These are phyloP conservation scores for Apiotrichum akiyoshidainum DNA, from an alignment of 1,284 basidiomycete species.

Conservation along the genomic window DNA sequence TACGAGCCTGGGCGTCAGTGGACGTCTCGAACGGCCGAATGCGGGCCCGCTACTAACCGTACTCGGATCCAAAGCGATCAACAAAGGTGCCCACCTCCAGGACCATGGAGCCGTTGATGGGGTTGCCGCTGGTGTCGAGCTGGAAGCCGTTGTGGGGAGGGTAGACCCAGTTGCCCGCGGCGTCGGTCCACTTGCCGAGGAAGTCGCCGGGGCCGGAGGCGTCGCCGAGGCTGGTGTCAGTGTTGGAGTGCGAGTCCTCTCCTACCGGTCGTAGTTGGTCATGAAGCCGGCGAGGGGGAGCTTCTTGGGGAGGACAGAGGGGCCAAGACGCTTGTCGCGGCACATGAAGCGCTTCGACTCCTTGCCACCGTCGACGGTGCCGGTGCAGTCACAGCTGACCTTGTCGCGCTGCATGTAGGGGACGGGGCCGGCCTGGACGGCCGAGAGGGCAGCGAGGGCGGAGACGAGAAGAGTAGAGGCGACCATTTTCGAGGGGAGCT, in stretches of 20 bases:
- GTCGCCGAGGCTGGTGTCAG: not conserved
- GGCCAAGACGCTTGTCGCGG: not conserved
- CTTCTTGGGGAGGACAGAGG: not conserved
- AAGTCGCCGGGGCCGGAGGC: not conserved
- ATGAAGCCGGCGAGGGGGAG: constrained; percentile 1
- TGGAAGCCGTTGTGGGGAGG: constrained; percentile 5
- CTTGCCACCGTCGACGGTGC: not conserved
- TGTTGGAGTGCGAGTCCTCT: not conserved
- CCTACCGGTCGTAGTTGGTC: not conserved
- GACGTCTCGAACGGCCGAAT: too few relatives aligned
- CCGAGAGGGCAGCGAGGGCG: too few relatives aligned
- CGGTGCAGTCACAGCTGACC: not conserved
- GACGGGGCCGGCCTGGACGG: too few relatives aligned
- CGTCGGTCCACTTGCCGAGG: constrained; percentile 7
- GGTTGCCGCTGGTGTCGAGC: constrained; percentile 4
- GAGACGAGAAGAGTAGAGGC: too few relatives aligned
- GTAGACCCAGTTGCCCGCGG: constrained; percentile 1
- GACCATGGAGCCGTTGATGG: constrained; percentile 3
- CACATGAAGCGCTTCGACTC: not conserved
- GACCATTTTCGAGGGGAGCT: too few relatives aligned
- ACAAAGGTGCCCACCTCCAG: constrained; percentile 1
- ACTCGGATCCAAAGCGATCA: constrained; percentile 4
- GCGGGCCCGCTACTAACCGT: not conserved
- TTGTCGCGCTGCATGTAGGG: too few relatives aligned
- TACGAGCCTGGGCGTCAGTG: not conserved